These are phyloP conservation scores for Thalassiosira hispida DNA, from an alignment of 352 stramenopile genomes.

Conservation along the genomic window DNA sequence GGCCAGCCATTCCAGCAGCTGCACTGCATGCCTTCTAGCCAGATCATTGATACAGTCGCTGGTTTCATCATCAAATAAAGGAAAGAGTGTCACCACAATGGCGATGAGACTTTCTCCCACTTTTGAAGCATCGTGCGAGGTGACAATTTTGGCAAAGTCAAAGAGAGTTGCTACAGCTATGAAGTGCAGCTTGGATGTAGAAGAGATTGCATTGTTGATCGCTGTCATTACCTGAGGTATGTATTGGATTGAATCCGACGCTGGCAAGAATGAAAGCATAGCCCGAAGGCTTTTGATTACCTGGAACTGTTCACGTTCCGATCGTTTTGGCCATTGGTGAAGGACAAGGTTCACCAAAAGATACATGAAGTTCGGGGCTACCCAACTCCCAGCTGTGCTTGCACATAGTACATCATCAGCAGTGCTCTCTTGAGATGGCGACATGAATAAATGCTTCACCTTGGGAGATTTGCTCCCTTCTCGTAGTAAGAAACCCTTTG, in stretches of 20 bases:
- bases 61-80: constrained; percentile 60
- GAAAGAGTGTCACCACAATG: constrained; percentile 83
- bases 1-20: constrained; percentile 74
- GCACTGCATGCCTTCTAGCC: constrained; percentile 54
- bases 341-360: constrained; percentile 82
- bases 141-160: constrained; percentile 69
- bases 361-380: constrained; percentile 83
- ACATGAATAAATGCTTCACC: constrained; percentile 35
- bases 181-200: constrained; percentile 54
- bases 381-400: constrained; percentile 61
- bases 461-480: constrained; percentile 14
- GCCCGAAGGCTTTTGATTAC: constrained; percentile 64
- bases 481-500: constrained; percentile 52
- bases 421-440: constrained; percentile 36
- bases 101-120: constrained; percentile 74
- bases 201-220: constrained; percentile 74
- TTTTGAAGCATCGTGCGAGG: constrained; percentile 52
- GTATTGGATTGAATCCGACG: constrained; percentile 70
- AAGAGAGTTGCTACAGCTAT: constrained; percentile 68
- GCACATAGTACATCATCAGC: constrained; percentile 37
- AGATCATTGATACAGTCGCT: constrained; percentile 17
- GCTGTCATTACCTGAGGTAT: constrained; percentile 82
- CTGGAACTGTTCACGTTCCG: constrained; percentile 62
- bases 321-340: constrained; percentile 61
- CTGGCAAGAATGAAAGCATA: constrained; percentile 65